Evolutionary conservation across 768 basidiomycete species (phyloP).

Genomic region (Pleurotus pulmonarius): DNA sequence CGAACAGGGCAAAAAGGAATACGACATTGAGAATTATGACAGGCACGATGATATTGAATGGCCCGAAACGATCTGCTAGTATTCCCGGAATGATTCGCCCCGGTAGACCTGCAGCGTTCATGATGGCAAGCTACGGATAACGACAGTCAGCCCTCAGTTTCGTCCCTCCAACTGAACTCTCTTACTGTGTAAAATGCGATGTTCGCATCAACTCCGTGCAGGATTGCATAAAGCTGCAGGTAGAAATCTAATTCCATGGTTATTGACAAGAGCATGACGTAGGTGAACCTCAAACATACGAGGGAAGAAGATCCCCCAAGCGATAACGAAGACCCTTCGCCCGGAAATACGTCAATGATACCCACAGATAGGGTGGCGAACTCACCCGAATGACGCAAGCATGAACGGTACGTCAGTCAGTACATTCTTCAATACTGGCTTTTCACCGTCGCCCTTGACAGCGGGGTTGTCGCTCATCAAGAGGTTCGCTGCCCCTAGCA

Average conservation of each 20-base stretch:
- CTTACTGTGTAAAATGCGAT: slow-evolving; percentile 48
- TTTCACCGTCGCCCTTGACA: not conserved
- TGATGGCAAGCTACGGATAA: slow-evolving; percentile 36
- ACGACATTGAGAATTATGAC: slow-evolving; percentile 34
- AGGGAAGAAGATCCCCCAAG: slow-evolving; percentile 47
- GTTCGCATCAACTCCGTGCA: slow-evolving; percentile 34
- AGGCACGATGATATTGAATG: slow-evolving; percentile 46
- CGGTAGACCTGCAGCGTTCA: slow-evolving; percentile 48
- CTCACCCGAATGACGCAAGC: slow-evolving; percentile 32
- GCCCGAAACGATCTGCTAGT: slow-evolving; percentile 46
- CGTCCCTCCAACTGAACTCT: too few species aligned
- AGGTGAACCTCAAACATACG: slow-evolving; percentile 25
- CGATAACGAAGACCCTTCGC: slow-evolving; percentile 33
- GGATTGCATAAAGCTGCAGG: slow-evolving; percentile 46
- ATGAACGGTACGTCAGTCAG: slow-evolving; percentile 36
- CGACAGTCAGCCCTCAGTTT: too few species aligned
- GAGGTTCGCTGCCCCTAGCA: slow-evolving; percentile 33
- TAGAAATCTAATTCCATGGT: slow-evolving; percentile 41
- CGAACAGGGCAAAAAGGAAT: slow-evolving; percentile 45
- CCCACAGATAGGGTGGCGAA: not conserved
- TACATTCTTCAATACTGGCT: slow-evolving; percentile 18
- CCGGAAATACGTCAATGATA: not conserved
- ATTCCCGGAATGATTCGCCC: slow-evolving; percentile 56
- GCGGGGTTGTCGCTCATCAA: slow-evolving; percentile 25
- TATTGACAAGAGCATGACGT: not conserved